Percentiles rank a stretch among this genome's conserved stretches.
Conservation (phyloP, 495 filamentous ascomycete genomes). For the Trichoderma orchidacearum region DNA sequence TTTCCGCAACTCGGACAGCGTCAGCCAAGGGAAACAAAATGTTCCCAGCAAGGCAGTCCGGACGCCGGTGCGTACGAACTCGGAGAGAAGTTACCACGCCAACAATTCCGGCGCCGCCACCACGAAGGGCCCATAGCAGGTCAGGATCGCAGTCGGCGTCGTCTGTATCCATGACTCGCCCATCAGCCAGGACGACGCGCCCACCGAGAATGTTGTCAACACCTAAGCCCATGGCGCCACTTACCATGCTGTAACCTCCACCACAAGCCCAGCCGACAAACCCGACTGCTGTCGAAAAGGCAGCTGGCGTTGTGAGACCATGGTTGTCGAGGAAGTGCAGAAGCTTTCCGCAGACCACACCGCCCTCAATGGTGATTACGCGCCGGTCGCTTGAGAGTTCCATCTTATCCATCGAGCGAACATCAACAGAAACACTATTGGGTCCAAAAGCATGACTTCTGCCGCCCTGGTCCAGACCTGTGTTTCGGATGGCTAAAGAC, state of each 20-base stretch:
- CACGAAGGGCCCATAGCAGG: slow-evolving; percentile 43
- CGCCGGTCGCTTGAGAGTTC: background rate
- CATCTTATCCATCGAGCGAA: background rate
- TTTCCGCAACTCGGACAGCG: background rate
- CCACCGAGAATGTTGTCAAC: slow-evolving; percentile 29
- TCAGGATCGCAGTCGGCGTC: slow-evolving; percentile 27
- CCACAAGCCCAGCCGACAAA: slow-evolving; percentile 30
- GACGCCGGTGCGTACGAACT: background rate
- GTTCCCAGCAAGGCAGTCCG: background rate
- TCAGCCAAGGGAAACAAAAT: background rate
- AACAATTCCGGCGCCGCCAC: slow-evolving; percentile 30
- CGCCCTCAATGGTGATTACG: background rate
- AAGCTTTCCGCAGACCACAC: background rate
- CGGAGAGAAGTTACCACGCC: background rate
- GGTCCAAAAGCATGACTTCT: background rate
- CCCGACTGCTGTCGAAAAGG: background rate
- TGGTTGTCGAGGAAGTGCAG: background rate
- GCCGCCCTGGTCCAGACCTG: background rate
- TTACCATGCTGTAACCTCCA: slow-evolving; percentile 38
- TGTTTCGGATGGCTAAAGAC: background rate
- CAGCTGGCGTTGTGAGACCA: background rate
- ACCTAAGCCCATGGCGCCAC: slow-evolving; percentile 26
- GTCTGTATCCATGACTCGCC: slow-evolving; percentile 26
- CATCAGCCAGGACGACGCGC: slow-evolving; percentile 35
- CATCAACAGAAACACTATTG: background rate